phyloP scores from a whole-genome alignment of 2,329 filamentous ascomycete genomes.

The Phoma herbarum region DNA sequence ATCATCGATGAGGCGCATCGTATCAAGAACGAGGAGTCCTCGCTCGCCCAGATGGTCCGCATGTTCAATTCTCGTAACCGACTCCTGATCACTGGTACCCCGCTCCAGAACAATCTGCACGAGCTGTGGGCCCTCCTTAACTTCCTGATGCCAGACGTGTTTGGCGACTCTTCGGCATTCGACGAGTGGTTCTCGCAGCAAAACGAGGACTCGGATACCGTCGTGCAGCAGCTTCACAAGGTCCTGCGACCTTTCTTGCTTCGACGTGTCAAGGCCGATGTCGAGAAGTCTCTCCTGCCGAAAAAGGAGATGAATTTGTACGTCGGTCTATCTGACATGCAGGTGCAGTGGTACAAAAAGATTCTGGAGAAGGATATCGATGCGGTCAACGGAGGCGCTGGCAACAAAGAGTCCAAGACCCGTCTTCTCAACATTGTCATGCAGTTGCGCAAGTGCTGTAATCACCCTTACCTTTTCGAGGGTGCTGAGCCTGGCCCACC shows the following conservation, averaged over 20 bases:
- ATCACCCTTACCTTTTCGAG: constrained; percentile 97
- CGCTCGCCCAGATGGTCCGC: constrained; percentile 93
- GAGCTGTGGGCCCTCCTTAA: constrained; percentile 98
- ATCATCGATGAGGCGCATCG: constrained; percentile 98
- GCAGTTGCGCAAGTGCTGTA: constrained; percentile 98
- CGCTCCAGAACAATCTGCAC: constrained; percentile 96
- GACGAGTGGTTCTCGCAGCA: constrained; percentile 98
- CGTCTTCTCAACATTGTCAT: constrained; percentile 98
- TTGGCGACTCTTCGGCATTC: constrained; percentile 94
- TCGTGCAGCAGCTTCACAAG: constrained; percentile 93
- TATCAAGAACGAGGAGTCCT: constrained; percentile 99
- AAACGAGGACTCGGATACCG: constrained; percentile 88
- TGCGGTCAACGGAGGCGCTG: constrained; percentile 94
- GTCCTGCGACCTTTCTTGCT: constrained; percentile 93
- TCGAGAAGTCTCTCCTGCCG: constrained; percentile 95
- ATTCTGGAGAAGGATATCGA: constrained; percentile 99
- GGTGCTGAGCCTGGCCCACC: constrained; percentile 96
- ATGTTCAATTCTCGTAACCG: constrained; percentile 96
- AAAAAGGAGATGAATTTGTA: constrained; percentile 99
- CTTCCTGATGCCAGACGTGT: constrained; percentile 97
- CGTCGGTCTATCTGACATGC: constrained; percentile 99
- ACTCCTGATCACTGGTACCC: constrained; percentile 94
- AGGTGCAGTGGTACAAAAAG: constrained; percentile 98
- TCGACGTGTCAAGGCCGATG: constrained; percentile 94
- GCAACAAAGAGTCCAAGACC: constrained; percentile 97